Percentiles rank a stretch among this genome's conserved stretches.
Conservation (phyloP, 805 yeast genomes). For the Nakazawaea molendinolei region DNA sequence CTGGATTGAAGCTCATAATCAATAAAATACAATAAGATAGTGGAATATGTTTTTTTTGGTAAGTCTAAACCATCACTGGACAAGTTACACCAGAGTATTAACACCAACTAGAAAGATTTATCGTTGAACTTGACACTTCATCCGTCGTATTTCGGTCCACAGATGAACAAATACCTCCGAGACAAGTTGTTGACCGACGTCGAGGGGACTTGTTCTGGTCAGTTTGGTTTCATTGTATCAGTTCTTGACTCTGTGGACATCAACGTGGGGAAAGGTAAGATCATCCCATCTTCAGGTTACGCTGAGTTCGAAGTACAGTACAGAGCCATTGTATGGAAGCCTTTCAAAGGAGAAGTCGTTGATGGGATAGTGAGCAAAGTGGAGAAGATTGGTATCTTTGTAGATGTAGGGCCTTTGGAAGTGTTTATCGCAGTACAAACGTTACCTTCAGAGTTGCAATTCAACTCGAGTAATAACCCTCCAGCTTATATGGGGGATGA, state of each 20-base stretch:
- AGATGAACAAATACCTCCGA: slow-evolving; percentile 89
- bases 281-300: slow-evolving; percentile 85
- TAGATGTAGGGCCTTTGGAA: slow-evolving; percentile 94
- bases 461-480: slow-evolving; percentile 92
- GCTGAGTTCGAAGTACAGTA: slow-evolving; percentile 96
- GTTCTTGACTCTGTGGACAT: slow-evolving; percentile 91
- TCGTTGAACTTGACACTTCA: slow-evolving; percentile 88
- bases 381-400: slow-evolving; percentile 92
- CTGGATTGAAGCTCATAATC: too few species aligned
- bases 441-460: slow-evolving; percentile 89
- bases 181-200: slow-evolving; percentile 90
- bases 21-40: too few species aligned
- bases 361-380: slow-evolving; percentile 95
- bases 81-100: neutral
- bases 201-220: slow-evolving; percentile 98
- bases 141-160: slow-evolving; percentile 97
- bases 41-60: slow-evolving; percentile 15
- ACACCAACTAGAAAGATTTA: slow-evolving; percentile 57
- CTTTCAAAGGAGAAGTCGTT: slow-evolving; percentile 97
- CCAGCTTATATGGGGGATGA: slow-evolving; percentile 97
- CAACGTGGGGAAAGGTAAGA: slow-evolving; percentile 91
- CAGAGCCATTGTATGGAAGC: slow-evolving; percentile 96
- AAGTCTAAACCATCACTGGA: slow-evolving; percentile 1
- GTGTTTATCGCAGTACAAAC: slow-evolving; percentile 93
- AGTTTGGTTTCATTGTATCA: slow-evolving; percentile 94